Base-by-base conservation (phyloP, 164 flowering plant genomes). In the Chimonanthus praecox region DNA sequence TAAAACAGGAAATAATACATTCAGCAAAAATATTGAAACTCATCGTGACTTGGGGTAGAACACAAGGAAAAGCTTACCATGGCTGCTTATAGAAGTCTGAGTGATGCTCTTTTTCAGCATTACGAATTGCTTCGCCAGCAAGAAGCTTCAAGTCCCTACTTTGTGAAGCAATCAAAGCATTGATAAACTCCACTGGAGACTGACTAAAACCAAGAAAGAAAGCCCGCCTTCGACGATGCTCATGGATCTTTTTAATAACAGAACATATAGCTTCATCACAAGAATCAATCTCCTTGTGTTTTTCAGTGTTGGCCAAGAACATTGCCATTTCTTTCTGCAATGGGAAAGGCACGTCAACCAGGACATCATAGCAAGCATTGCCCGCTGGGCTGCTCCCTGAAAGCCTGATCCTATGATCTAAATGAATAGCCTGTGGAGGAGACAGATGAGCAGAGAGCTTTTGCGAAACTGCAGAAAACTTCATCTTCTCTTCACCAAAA, bases 131-230 rank as follows among this genome's bases (percentile, higher is more conserved):
- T 80, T 93, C 96, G 47, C 92, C 93, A 69, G 92, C 87, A 80
- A 83, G 83, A 81, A 90, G 88, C 85, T 90, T 90, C 72, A 94
- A 74, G 80, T 94, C 98, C 79, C 84, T 86, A 77, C 88, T 85
- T 75, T 94, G 98, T 70, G 97, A 94, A 78, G 89, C 86, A 76
- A 92, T 87, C 71, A 94, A 71, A 13, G 90, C 83, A 84, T 92
- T 94, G 64, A 90, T 85, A 69, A 92, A 94, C 75, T 92, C 97
- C 18, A 84, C 96, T n/a, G 98, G 97, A 65, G 98, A 94, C 80
- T 90, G 95, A 82, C 98, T 90, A 67, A 92, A 94, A 58, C 95
- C 92, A 70, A 89, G 89, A 80, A 91, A 94, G 83, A 91, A 94
- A 72, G 97, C 88, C 51, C 92, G 77, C 78, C 94, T 85, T 70